phyloP scores from a whole-genome alignment of 306 rosid genomes.

The Vachellia pachyceras region DNA sequence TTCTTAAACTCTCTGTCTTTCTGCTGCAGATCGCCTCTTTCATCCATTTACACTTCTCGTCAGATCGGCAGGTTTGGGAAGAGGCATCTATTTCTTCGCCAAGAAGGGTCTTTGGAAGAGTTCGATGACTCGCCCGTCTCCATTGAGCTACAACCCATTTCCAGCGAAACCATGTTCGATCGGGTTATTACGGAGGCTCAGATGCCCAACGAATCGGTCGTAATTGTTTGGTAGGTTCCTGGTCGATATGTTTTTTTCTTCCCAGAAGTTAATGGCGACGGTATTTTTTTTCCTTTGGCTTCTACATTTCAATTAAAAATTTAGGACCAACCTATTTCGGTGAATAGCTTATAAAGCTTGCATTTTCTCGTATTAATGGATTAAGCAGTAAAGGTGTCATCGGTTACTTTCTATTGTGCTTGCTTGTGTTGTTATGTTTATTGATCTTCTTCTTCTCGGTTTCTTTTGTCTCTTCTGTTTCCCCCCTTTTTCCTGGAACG shows the following conservation, averaged over 20 bases:
- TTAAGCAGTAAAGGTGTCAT: no score
- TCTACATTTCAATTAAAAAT: no score
- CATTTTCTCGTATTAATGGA: no score
- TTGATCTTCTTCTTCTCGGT: no score
- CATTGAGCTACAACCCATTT: conserved; percentile 47
- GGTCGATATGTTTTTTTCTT: no score
- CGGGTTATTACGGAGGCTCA: conserved; percentile 40
- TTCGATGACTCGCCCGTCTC: conserved; percentile 57
- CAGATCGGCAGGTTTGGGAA: neutral
- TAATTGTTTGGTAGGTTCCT: conserved; percentile 22
- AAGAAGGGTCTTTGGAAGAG: conserved; percentile 47
- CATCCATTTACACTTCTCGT: neutral
- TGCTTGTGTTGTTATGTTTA: no score
- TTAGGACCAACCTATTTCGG: no score
- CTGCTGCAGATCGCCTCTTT: conserved; percentile 10
- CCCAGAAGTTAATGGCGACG: no score
- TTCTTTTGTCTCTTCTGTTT: no score
- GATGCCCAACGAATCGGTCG: conserved; percentile 41
- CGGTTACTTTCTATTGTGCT: no score
- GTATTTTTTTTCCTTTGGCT: no score
- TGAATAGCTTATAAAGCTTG: no score
- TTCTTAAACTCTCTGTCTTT: neutral
- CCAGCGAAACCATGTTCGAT: conserved; percentile 56
- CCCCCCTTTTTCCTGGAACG: neutral
- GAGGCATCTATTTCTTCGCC: conserved; percentile 2